Base-by-base conservation (phyloP, 441 rosid species). In the Oxalis stricta region DNA sequence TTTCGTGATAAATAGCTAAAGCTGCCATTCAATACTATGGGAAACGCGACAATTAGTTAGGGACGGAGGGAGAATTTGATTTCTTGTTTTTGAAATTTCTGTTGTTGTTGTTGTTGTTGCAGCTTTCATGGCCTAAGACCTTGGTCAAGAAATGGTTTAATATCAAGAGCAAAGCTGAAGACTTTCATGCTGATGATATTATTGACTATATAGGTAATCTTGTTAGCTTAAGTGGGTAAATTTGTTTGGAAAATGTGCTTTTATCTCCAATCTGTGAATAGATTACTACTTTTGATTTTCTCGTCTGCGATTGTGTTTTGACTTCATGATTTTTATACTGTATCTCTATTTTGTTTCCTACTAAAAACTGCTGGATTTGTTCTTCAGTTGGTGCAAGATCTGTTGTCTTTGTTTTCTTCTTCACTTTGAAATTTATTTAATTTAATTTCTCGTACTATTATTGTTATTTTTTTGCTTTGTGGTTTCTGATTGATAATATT, bases 91-190 rank as follows among this genome's bases (percentile, higher is more conserved):
- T 26, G 10, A 2, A 6, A 26, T 26, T 26, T 26, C 38, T 55
- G 3, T 15, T 45, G 13, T 50, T 5, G 43, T 20, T 30, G 3
- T 39, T 44, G 22, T 10, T 13, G 46, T 32, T 67, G 69, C 58
- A 84, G 99, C 63, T 78, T 60, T 78, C 95, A 46, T 92, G 99
- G 99, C 79, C 99, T 17, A 84, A 78, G 66, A 76, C 79, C 62
- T 64, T 92, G 72, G 81, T 86, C 58, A 82, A 79, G 65, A 92
- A 92, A 70, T 92, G 82, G 99, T 72, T 92, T 53, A 87, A 76
- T 60, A 82, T 78, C 72, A 84, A 59, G 69, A 75, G 65, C 61
- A 84, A 82, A 75, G 59, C 59, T 23, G 79, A 84, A 62, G 92
- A 92, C 41, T 92, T 82, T 56, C 85, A 82, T 58, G 94, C 99